Evolutionary conservation across 805 yeast species (phyloP).

Genomic region (Cyberlindnera suaveolens): DNA sequence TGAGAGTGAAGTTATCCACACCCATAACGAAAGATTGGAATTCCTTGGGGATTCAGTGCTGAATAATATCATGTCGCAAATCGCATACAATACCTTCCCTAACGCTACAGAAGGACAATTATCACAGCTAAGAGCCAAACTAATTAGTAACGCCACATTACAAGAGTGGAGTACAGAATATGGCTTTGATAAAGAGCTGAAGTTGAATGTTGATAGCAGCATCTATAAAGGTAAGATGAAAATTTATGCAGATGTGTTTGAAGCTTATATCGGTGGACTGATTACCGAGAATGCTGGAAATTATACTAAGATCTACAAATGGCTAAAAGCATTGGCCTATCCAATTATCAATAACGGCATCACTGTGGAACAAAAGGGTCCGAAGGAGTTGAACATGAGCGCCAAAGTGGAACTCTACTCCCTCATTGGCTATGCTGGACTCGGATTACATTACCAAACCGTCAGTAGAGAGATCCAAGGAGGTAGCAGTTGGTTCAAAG

Average conservation of each 20-base stretch:
- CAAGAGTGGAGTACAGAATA: slow-evolving; percentile 66
- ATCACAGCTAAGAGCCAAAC: slow-evolving; percentile 58
- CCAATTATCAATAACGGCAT: slow-evolving; percentile 27
- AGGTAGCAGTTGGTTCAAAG: slow-evolving; percentile 40
- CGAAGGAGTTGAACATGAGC: slow-evolving; percentile 41
- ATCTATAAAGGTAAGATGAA: slow-evolving; percentile 55
- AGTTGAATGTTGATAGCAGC: slow-evolving; percentile 41
- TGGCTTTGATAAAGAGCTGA: slow-evolving; percentile 53
- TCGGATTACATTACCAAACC: slow-evolving; percentile 48
- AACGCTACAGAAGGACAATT: slow-evolving; percentile 74
- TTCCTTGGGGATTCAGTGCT: slow-evolving; percentile 86
- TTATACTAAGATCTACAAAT: slow-evolving; percentile 41
- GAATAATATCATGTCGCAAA: slow-evolving; percentile 62
- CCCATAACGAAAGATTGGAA: slow-evolving; percentile 84
- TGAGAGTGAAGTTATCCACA: slow-evolving; percentile 48
- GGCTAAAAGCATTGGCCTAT: slow-evolving; percentile 50
- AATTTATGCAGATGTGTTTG: slow-evolving; percentile 82
- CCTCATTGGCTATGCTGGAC: slow-evolving; percentile 67
- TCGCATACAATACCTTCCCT: slow-evolving; percentile 63
- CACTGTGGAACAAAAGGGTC: background rate
- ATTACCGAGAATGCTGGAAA: slow-evolving; percentile 49
- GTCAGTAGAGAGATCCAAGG: slow-evolving; percentile 33
- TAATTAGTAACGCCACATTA: slow-evolving; percentile 70
- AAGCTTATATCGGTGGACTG: slow-evolving; percentile 89
- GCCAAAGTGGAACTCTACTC: slow-evolving; percentile 80